phyloP scores from a whole-genome alignment of 139 green algal genomes.

The Tetratostichococcus sp. region DNA sequence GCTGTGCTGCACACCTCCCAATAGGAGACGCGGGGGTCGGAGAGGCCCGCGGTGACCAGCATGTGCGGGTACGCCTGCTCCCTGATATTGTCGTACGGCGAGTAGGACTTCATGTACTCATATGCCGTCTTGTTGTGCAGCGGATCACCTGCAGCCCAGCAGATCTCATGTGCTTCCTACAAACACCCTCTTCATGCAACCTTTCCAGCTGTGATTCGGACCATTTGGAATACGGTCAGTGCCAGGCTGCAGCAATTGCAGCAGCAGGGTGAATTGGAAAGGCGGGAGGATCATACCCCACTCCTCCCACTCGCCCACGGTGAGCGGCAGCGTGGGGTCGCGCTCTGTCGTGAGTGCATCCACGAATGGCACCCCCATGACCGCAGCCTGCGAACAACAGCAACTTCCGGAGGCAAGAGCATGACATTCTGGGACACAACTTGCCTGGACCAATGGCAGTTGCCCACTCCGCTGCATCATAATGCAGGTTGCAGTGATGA shows the following conservation, averaged over 20 bases:
- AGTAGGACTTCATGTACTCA: slow-evolving; percentile 84
- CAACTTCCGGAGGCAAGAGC: too few relatives aligned
- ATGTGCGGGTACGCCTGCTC: slow-evolving; percentile 75
- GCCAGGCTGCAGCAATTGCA: neutral
- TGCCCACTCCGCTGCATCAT: too few relatives aligned
- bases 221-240: too few relatives aligned
- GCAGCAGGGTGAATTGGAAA: neutral
- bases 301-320: slow-evolving; percentile 69
- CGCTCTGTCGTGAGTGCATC: slow-evolving; percentile 69
- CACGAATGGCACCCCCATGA: slow-evolving; percentile 83
- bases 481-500: too few relatives aligned
- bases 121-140: slow-evolving; percentile 48
- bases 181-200: too few relatives aligned
- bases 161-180: too few relatives aligned
- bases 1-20: slow-evolving; percentile 13
- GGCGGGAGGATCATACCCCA: slow-evolving; percentile 23
- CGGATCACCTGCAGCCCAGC: slow-evolving; percentile 30
- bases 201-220: too few relatives aligned
- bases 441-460: too few relatives aligned
- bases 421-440: too few relatives aligned
- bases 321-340: slow-evolving; percentile 66
- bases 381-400: neutral
- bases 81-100: slow-evolving; percentile 85
- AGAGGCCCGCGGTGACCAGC: slow-evolving; percentile 74
- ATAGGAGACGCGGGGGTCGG: slow-evolving; percentile 78